Base-by-base conservation (phyloP, 2,329 filamentous ascomycete genomes). In the Diaporthe destruens region DNA sequence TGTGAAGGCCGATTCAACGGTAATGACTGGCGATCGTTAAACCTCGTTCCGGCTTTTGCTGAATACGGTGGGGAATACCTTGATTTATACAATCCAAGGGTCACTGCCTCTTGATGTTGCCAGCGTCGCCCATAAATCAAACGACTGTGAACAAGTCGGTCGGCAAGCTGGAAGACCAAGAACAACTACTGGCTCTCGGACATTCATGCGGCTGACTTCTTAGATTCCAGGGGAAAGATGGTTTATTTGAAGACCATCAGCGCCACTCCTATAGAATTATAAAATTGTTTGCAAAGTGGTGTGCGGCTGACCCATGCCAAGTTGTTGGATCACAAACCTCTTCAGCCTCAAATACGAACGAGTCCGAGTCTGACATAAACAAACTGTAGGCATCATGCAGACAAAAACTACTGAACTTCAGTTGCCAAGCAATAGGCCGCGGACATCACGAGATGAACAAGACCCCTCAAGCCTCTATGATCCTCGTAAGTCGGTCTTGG, bases 321-420 rank as follows among this genome's bases (percentile, higher is more conserved):
- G 59, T 20, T 63, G 5, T 25, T 49, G 25, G 7, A 63, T 63
- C 29, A 11, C 29, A 49, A 23, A 34, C 42, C 14, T 49, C 25
- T 7, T 34, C 59, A 63, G 59, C 59, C 59, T 44, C 42, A 63
- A 63, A 63, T 49, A 63, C 59, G 59, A 63, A 63, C 42, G 23
- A 63, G 39, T 49, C 42, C 12, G 25, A 23, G 59, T 49, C 34
- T 34, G 25, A 23, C 25, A 4, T 63, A 63, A 63, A 63, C 25
- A 63, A 34, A 8, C 34, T 34, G 25, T 34, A 63, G 18, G 42
- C 59, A 63, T 49, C 29, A 23, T 34, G 2, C 18, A 20, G 42
- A n/a, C 25, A 34, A 34, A 34, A 34, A 6, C 49, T 18, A 6
- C 6, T 4, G 18, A 34, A 34, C 18, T 34, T 18, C 11, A 63